Evolutionary conservation across 139 green algal genomes (phyloP).

Genomic region (Micromonas commoda): DNA sequence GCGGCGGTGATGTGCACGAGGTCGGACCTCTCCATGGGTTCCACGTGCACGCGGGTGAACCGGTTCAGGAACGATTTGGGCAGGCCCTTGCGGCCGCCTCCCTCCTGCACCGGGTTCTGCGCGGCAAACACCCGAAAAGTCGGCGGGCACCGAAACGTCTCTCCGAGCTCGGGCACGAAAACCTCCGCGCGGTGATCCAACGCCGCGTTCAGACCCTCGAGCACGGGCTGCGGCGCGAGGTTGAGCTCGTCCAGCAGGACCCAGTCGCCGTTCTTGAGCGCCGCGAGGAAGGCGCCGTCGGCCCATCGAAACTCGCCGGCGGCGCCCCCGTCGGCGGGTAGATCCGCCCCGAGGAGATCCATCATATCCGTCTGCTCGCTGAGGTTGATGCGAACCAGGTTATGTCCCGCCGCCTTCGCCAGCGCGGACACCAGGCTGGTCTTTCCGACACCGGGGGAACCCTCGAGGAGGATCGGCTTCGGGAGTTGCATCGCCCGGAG

Average conservation of each 20-base stretch:
- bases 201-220: slow-evolving; percentile 88
- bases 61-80: slow-evolving; percentile 95
- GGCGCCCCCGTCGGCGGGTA: slow-evolving; percentile 71
- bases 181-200: slow-evolving; percentile 91
- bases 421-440: slow-evolving; percentile 83
- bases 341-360: slow-evolving; percentile 93
- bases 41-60: slow-evolving; percentile 85
- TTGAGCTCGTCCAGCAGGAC: slow-evolving; percentile 99
- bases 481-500: slow-evolving; percentile 74
- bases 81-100: slow-evolving; percentile 90
- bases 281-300: slow-evolving; percentile 86
- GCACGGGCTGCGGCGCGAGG: slow-evolving; percentile 81
- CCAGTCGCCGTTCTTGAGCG: slow-evolving; percentile 80
- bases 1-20: slow-evolving; percentile 62
- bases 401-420: slow-evolving; percentile 53
- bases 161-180: slow-evolving; percentile 88
- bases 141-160: slow-evolving; percentile 61
- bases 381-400: slow-evolving; percentile 89
- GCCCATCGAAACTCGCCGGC: slow-evolving; percentile 85
- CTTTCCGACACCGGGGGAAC: slow-evolving; percentile 93
- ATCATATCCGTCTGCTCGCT: slow-evolving; percentile 96
- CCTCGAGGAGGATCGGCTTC: slow-evolving; percentile 85
- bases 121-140: slow-evolving; percentile 81
- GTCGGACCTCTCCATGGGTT: slow-evolving; percentile 70
- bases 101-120: slow-evolving; percentile 82